Percentiles rank a stretch among this genome's conserved stretches.
These are phyloP conservation scores for Penicillium subrubescens DNA, from an alignment of 495 filamentous ascomycete species.

Conservation along the genomic window DNA sequence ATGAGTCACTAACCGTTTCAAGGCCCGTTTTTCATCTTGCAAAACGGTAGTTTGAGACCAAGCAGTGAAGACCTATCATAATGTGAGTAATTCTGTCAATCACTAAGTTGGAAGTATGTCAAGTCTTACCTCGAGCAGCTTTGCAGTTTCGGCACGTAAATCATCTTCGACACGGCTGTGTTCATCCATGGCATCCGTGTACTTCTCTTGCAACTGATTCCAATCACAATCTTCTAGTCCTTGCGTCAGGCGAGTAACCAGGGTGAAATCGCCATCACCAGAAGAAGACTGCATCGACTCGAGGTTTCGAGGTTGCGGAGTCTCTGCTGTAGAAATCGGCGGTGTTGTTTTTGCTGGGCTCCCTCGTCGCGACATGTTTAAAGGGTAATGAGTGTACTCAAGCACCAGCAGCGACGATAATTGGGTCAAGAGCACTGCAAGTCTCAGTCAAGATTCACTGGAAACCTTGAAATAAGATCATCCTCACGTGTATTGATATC, in stretches of 20 bases:
- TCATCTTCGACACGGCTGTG: constrained; percentile 61
- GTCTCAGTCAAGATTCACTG: neutral
- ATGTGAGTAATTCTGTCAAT: neutral
- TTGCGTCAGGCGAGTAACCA: constrained; percentile 22
- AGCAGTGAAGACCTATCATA: constrained; percentile 61
- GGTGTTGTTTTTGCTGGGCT: constrained; percentile 4
- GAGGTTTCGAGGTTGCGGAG: neutral
- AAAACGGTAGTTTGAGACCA: constrained; percentile 67
- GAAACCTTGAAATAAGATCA: neutral
- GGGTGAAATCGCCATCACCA: constrained; percentile 12
- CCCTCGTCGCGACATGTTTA: neutral
- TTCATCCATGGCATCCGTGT: constrained; percentile 59
- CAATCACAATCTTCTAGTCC: constrained; percentile 58
- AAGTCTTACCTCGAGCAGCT: constrained; percentile 57
- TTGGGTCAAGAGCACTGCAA: neutral
- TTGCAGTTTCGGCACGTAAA: constrained; percentile 63
- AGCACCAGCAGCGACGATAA: neutral
- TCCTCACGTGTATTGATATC: constrained; percentile 1
- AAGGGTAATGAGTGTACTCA: neutral
- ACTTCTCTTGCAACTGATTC: constrained; percentile 67
- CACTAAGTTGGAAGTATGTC: neutral
- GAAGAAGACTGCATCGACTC: constrained; percentile 1
- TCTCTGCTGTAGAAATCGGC: neutral
- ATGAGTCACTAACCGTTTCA: constrained; percentile 56
- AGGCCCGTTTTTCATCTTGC: constrained; percentile 70